These are phyloP conservation scores for Tetracladium setigerum DNA, from an alignment of 495 filamentous ascomycete species.

Conservation along the genomic window DNA sequence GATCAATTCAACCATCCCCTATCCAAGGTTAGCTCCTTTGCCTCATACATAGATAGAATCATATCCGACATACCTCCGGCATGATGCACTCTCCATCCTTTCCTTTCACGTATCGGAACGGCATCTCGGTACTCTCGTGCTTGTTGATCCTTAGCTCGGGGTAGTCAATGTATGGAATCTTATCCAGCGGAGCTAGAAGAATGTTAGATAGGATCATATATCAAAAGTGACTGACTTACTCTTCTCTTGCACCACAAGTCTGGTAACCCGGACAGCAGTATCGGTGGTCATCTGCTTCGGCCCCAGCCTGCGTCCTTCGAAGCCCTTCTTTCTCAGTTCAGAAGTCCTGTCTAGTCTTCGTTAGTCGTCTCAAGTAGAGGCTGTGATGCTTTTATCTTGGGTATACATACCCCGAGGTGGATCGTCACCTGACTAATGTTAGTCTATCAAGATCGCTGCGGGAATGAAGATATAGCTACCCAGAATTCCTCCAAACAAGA, in stretches of 20 bases:
- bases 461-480: conserved; percentile 44
- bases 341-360: conserved; percentile 69
- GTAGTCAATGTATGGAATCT: conserved; percentile 76
- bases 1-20: conserved; percentile 95
- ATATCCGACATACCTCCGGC: conserved; percentile 59
- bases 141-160: conserved; percentile 85
- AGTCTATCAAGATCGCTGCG: neutral
- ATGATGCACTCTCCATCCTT: conserved; percentile 73
- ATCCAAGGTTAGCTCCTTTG: conserved; percentile 3
- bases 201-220: neutral
- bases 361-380: conserved; percentile 1
- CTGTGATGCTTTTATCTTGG: neutral
- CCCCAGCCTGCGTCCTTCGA: conserved; percentile 77
- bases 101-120: conserved; percentile 86
- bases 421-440: conserved; percentile 64
- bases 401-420: conserved; percentile 72
- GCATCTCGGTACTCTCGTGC: conserved; percentile 92
- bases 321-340: conserved; percentile 88
- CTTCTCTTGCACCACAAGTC: conserved; percentile 78
- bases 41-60: neutral
- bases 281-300: conserved; percentile 98
- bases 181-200: conserved; percentile 55
- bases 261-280: conserved; percentile 88
- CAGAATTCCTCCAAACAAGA: conserved; percentile 92
- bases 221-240: conserved; percentile 37